Conservation (phyloP, 352 stramenopile genomes). For the Blastocystis sp. region DNA sequence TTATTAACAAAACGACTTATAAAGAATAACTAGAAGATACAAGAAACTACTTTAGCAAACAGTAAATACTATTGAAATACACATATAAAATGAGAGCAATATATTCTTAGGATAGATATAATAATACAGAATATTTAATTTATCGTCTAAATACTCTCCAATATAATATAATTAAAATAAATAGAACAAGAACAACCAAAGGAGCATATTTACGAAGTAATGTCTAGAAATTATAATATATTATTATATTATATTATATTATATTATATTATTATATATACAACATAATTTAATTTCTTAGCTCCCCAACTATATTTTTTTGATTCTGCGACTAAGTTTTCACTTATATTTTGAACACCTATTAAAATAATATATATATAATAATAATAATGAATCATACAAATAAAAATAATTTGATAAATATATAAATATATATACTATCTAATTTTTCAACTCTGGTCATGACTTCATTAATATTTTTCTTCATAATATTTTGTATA, state of each 20-base stretch:
- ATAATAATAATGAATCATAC: too few relatives aligned
- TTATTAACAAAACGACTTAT: too few relatives aligned
- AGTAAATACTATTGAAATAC: too few relatives aligned
- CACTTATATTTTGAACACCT: conserved; percentile 8
- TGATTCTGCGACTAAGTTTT: conserved; percentile 19
- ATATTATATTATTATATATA: not conserved
- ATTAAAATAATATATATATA: too few relatives aligned
- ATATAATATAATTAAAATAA: conserved; percentile 18
- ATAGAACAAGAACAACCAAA: not conserved
- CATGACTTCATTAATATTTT: conserved; percentile 35
- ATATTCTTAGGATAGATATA: too few relatives aligned
- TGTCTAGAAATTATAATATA: conserved; percentile 1
- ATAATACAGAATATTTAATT: too few relatives aligned
- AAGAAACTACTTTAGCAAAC: too few relatives aligned
- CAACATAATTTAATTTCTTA: conserved; percentile 37
- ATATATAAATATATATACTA: not conserved
- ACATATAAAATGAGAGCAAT: too few relatives aligned
- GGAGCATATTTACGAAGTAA: conserved; percentile 22
- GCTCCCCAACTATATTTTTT: conserved; percentile 37
- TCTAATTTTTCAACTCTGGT: conserved; percentile 29
- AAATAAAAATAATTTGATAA: too few relatives aligned
- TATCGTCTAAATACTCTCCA: too few relatives aligned
- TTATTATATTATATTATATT: not conserved
- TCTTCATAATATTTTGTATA: conserved; percentile 36
- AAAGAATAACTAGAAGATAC: too few relatives aligned